Percentiles rank a stretch among this genome's conserved stretches.
phyloP scores from a whole-genome alignment of 129 eudicot species.

The Artemisia argyi region DNA sequence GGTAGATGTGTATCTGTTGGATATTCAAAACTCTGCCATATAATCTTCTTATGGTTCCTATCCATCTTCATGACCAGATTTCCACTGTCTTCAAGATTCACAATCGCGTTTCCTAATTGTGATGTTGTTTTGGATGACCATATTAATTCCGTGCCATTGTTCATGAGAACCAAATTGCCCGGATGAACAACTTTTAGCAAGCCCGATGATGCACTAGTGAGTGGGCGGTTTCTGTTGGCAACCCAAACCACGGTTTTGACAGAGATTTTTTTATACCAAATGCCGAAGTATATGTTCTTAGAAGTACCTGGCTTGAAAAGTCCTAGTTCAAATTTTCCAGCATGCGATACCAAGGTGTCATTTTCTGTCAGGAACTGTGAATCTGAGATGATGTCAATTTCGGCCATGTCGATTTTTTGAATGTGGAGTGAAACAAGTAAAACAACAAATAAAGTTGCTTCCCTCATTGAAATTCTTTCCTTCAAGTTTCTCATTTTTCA shows the following conservation, averaged over 20 bases:
- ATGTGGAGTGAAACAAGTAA: background rate
- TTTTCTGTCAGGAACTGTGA: background rate
- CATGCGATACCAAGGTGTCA: conserved; percentile 11
- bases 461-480: background rate
- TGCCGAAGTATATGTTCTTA: no score
- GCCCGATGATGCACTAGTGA: background rate
- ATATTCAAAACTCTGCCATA: no score
- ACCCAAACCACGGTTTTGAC: conserved; percentile 16
- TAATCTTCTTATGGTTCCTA: no score
- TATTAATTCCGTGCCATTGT: background rate
- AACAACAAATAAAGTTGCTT: background rate
- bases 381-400: background rate
- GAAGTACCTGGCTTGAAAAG: no score
- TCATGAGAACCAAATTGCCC: conserved; percentile 3
- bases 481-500: no score
- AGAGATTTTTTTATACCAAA: background rate
- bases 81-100: background rate
- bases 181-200: background rate
- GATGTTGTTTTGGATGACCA: conserved; percentile 21
- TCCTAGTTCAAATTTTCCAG: background rate
- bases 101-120: background rate
- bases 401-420: background rate
- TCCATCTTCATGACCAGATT: no score
- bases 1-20: no score
- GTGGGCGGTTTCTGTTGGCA: conserved; percentile 13